Base-by-base conservation (phyloP, 805 yeast species). In the Yarrowia yakushimensis region DNA sequence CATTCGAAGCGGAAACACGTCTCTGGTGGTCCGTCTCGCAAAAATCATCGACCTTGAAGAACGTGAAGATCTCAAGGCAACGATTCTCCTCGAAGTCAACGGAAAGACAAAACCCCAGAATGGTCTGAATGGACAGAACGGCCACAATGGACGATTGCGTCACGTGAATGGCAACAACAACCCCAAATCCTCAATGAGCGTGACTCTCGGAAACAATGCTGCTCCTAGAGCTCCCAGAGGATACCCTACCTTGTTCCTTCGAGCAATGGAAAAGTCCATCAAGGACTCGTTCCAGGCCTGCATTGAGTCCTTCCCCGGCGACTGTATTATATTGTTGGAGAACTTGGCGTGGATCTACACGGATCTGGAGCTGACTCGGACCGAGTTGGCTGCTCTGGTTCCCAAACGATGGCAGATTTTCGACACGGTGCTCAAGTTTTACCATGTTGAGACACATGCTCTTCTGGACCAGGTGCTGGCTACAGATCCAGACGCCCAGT, bases 1-100 rank as follows among this genome's bases (percentile, higher is more conserved):
- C 18, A 79, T 88, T 5, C 85, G 88, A 62, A 84, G 82, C 18
- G 87, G 84, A 0, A 90, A 92, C 70, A 73, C 75, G 31, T 83
- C 86, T 31, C 76, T 91, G 66, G 84, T 89, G 0, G 85, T 85
- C 36, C 83, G 92, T 60, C 72, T 88, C 50, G 85, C 90, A 42
- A 88, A 90, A 66, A 82, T 94, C 17, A 78, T 94, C 43, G 96
- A 91, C 66, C 79, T 77, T 66, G 99, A 94, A 73, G 89, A 87
- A 66, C 78, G 81, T 28, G 90, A 89, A 69, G 99, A 94, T 69
- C 72, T 85, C 65, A 84, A 85, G 59, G 79, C 78, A 22, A 71
- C 69, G 8, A 73, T 68, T 12, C 72, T 67, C 20, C 39, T 41
- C 18, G 65, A 66, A 33, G 63, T 67, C 85, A 68, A 72, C 77